Conservation (phyloP, 192 early-diverging fungal genomes). For the Dissophora globulifera region DNA sequence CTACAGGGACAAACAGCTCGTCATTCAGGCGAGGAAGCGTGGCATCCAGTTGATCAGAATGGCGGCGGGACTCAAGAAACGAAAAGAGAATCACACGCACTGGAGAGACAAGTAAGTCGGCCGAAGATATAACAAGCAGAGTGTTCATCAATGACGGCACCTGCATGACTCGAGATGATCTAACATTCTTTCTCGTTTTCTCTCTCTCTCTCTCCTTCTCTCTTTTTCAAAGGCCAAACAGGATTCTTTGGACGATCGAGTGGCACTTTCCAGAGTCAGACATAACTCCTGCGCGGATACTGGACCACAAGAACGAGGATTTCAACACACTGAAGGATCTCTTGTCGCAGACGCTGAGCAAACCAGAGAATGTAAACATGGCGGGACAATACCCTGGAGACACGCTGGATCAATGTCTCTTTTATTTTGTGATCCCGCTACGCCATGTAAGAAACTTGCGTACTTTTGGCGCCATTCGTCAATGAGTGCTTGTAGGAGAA, state of each 20-base stretch:
- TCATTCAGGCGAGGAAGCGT: slow-evolving; percentile 53
- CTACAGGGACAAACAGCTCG: slow-evolving; percentile 38
- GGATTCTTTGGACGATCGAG: slow-evolving; percentile 62
- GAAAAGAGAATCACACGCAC: slow-evolving; percentile 62
- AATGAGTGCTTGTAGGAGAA: too few species aligned
- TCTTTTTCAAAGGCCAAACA: slow-evolving; percentile 29
- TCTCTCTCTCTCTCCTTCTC: background rate
- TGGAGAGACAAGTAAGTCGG: slow-evolving; percentile 61
- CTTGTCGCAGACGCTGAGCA: slow-evolving; percentile 2
- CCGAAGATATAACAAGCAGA: background rate
- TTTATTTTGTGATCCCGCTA: slow-evolving; percentile 55
- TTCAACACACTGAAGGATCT: slow-evolving; percentile 13
- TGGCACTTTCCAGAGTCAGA: slow-evolving; percentile 48
- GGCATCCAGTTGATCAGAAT: slow-evolving; percentile 57
- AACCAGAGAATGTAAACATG: slow-evolving; percentile 22
- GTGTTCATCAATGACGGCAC: too few species aligned
- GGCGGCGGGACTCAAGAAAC: slow-evolving; percentile 66
- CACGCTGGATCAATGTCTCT: slow-evolving; percentile 36
- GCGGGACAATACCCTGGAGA: slow-evolving; percentile 7
- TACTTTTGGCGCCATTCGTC: too few species aligned
- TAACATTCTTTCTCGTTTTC: too few species aligned
- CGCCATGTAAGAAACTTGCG: slow-evolving; percentile 37
- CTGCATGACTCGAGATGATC: background rate
- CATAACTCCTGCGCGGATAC: slow-evolving; percentile 9
- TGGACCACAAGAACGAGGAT: slow-evolving; percentile 42